Base-by-base conservation (phyloP, 768 basidiomycete genomes). In the Naganishia antarctica region DNA sequence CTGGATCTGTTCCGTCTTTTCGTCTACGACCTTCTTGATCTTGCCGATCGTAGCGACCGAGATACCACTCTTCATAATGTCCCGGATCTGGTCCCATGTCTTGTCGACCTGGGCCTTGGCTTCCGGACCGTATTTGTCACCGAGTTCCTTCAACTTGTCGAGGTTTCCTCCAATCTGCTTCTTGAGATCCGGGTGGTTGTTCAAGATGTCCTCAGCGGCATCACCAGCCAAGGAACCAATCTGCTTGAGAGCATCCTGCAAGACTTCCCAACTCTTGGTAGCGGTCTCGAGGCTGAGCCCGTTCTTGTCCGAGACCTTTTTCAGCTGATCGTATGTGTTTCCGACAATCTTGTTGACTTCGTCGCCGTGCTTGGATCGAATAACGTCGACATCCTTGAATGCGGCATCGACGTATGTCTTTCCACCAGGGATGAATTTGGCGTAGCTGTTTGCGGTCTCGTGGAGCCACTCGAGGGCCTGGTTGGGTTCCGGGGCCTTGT, bases 11-110 rank as follows among this genome's bases (percentile, higher is more conserved):
- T 61, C 60, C 34, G 41, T 43, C 50, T 58, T 62, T 50, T 44
- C 31, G 16, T 66, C 49, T 48, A 61, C 49, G 43, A 66, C 18
- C 49, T 43, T n/a, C 61, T 89, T 83, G 60, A 93, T 80, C 11
- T 83, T 78, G 64, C 82, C 81, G 0, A 89, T 90, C 44, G 88
- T 86, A 49, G 83, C 77, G 53, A 89, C 81, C 0, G 85, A 86
- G 32, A 85, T 80, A 66, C 86, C 83, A 9, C 89, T 85, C 61
- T 89, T 61, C 34, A 64, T 21, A 26, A 63, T 31, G 29, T 65
- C 66, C 21, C 26, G 25, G 65, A 66, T 51, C 60, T 66, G 60
- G 8, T 40, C 44, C 47, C 51, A 61, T 3, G 51, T 50, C 31
- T 66, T 51, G 40, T 66, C 60, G 43, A 66, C 65, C 50, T 66